These are phyloP conservation scores for Rhynchosporium graminicola DNA, from an alignment of 2,329 filamentous ascomycete genomes.

Conservation along the genomic window DNA sequence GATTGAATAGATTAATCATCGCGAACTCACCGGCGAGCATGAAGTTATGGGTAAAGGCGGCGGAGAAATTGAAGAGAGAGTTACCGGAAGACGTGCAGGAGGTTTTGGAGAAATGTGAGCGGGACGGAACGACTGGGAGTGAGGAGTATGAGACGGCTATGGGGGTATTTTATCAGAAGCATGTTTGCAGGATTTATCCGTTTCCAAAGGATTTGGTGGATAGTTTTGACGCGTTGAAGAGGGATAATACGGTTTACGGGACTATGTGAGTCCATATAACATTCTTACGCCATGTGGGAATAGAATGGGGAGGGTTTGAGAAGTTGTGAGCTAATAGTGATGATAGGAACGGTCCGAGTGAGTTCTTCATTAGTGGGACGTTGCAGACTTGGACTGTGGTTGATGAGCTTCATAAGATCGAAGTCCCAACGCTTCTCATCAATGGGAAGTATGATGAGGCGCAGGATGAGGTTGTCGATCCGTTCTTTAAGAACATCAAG, in stretches of 20 bases:
- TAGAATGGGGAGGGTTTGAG: background rate
- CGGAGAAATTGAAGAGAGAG: constrained; percentile 25
- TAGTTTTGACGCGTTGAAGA: constrained; percentile 28
- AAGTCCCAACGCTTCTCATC: constrained; percentile 44
- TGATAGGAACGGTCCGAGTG: constrained; percentile 42
- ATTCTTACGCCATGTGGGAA: background rate
- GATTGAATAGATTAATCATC: constrained; percentile 45
- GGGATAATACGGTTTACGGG: constrained; percentile 25
- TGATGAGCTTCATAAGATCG: constrained; percentile 42
- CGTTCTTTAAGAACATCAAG: constrained; percentile 43
- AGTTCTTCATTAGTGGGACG: constrained; percentile 45
- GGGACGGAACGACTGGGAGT: constrained; percentile 25
- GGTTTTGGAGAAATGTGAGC: constrained; percentile 29
- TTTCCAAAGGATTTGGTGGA: constrained; percentile 29
- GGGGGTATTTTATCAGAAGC: constrained; percentile 26
- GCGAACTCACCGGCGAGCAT: constrained; percentile 37
- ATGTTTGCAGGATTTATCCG: constrained; percentile 27
- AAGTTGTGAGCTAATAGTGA: background rate
- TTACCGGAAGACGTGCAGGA: constrained; percentile 22
- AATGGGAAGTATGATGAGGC: constrained; percentile 46
- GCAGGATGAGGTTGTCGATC: constrained; percentile 39
- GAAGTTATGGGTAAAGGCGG: constrained; percentile 12
- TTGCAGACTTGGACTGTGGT: constrained; percentile 45
- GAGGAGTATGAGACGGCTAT: constrained; percentile 29
- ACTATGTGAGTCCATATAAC: constrained; percentile 15